Base-by-base conservation (phyloP, 805 yeast genomes). In the Kazachstania africana region DNA sequence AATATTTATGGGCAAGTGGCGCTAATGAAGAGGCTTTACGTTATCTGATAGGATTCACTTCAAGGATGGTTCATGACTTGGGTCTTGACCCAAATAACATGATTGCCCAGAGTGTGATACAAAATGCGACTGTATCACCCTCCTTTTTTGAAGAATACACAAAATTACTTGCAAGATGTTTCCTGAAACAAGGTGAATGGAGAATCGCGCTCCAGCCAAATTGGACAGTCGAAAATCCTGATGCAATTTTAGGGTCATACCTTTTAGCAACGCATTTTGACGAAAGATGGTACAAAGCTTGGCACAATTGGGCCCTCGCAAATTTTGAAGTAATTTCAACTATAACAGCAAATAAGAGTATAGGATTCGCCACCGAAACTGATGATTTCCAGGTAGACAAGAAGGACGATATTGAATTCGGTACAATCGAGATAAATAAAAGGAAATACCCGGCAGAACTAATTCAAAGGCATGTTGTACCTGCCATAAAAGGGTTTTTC, bases 301-400 rank as follows among this genome's bases (percentile, higher is more conserved):
- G 97, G 97, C 97, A 88, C 50, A 87, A 83, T 50, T 88, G 97
- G 97, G 97, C 97, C 0, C 64, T 88, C 48, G 95, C 96, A 1
- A 88, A 88, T 53, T 88, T 84, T 51, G 95, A 88, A 49, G 96
- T 87, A 1, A 78, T 87, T 13, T 77, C 94, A 0, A 62, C 78
- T 3, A 59, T 66, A 17, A 57, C 63, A 0, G 39, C 56, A 12
- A 24, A 37, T 16, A 28, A 27, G 16, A 47, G 26, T 13, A 47
- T 53, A 9, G 33, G 23, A 4, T 21, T 27, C n/a, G 21, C 24
- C 13, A 12, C 12, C 5, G 15, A 19, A n/a, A 22, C 8, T 16
- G 33, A 24, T 15, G 24, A 28, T 3, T 8, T 14, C 15, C 26
- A 15, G 6, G 22, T 8, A 8, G 22, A 12, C 28, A 9, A 5